Evolutionary conservation across 768 basidiomycete genomes (phyloP), one percentile per base, ranked within the genome.

Genomic region (Imleria badia): DNA sequence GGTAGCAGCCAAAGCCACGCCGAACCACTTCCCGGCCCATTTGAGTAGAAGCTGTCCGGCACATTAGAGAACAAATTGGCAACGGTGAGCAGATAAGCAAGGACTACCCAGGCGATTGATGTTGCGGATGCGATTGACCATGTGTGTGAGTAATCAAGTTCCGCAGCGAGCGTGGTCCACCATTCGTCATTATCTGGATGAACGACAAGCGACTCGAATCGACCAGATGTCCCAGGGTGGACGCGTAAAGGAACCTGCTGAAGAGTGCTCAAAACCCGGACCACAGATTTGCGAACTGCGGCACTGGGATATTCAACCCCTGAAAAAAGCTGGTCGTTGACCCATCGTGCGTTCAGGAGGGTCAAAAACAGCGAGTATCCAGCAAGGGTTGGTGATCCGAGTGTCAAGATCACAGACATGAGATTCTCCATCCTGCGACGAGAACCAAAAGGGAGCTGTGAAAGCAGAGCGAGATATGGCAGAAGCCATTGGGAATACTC

Each of bases 361-460:
- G 78, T 77, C 17, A 81, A 26, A 19, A 59, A 70, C 10, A 81
- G 51, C 2, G 79, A 79, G 58, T 79, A 81, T 5, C 72, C 75
- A 1, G 79, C 77, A 5, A 81, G 72, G 4, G 63, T 62, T 0
- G 79, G 79, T 0, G 76, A 78, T 1, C 79, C 79, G 23, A 81
- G 60, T 1, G 76, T 73, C 34, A 81, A 65, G 9, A 81, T 14
- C 19, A 73, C 72, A 9, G 77, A 74, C 56, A 72, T 66, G 36
- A 79, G 61, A 48, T 80, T 78, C 19, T 77, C 76, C n/a, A 69
- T 56, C 26, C 62, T 72, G 47, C 72, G 71, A 12, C 58, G 66
- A 30, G 74, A 69, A 9, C 78, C 78, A 23, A 78, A 81, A 0
- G 79, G 80, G n/a, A 81, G 72, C 44, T 79, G 78, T 0, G 78